phyloP scores from a whole-genome alignment of 2,329 filamentous ascomycete genomes.

The Xylaria sp. region DNA sequence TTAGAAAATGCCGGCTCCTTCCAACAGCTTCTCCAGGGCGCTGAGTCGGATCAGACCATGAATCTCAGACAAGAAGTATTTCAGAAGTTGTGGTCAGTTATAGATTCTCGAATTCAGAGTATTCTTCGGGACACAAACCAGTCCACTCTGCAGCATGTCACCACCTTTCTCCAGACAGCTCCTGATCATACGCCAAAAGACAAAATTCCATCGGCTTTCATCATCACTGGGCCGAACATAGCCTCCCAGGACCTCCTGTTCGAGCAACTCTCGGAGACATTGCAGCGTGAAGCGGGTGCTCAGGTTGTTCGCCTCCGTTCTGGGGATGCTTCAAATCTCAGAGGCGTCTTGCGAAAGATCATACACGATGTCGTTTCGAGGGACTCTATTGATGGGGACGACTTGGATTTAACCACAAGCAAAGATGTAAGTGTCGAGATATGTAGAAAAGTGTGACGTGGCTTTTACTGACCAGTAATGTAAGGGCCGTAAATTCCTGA shows the following conservation, averaged over 20 bases:
- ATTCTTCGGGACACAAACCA: conserved; percentile 70
- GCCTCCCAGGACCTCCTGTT: conserved; percentile 80
- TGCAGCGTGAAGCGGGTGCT: conserved; percentile 60
- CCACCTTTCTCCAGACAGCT: conserved; percentile 62
- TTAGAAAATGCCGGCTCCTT: conserved; percentile 47
- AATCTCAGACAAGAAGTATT: conserved; percentile 68
- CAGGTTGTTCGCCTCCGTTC: conserved; percentile 75
- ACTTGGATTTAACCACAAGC: conserved; percentile 57
- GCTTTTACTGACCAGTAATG: conserved; percentile 31
- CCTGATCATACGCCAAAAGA: conserved; percentile 47
- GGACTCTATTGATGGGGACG: conserved; percentile 63
- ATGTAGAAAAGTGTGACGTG: background rate
- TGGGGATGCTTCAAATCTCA: conserved; percentile 77
- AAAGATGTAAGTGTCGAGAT: conserved; percentile 57
- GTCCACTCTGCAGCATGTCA: conserved; percentile 68
- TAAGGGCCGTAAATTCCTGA: conserved; percentile 72
- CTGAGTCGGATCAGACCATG: conserved; percentile 61
- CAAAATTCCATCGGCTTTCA: conserved; percentile 74
- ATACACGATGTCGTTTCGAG: conserved; percentile 71
- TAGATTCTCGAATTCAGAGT: conserved; percentile 71
- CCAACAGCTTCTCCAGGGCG: conserved; percentile 65
- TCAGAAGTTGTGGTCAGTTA: conserved; percentile 69
- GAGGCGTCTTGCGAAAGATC: conserved; percentile 76
- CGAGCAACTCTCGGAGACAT: conserved; percentile 70
- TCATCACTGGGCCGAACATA: conserved; percentile 82